These are phyloP conservation scores for Termitomyces eurrhizus DNA, from an alignment of 768 basidiomycete species.

Conservation along the genomic window DNA sequence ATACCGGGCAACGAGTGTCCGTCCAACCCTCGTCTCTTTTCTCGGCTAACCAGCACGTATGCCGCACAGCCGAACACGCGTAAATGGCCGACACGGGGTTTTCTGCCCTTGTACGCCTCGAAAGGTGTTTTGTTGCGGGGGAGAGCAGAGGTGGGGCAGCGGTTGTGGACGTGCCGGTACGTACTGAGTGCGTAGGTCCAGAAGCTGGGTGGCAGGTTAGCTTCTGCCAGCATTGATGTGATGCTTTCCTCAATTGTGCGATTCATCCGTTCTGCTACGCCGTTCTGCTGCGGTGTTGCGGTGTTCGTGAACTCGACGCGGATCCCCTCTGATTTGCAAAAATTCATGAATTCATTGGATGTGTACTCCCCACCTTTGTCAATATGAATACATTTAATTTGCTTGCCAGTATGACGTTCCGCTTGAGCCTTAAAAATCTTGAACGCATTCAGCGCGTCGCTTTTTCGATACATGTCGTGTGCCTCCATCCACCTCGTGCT, in stretches of 20 bases:
- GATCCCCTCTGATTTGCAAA: not conserved
- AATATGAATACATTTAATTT: not conserved
- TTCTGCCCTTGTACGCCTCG: not conserved
- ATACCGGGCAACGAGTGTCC: conserved; percentile 21
- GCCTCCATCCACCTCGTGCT: not conserved
- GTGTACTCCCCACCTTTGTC: not conserved
- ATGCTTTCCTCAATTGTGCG: conserved; percentile 29
- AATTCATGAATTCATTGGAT: not conserved
- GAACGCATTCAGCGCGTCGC: not conserved
- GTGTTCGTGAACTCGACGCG: not conserved
- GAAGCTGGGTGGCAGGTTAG: not conserved
- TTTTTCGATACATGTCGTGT: not conserved
- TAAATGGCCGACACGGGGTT: conserved; percentile 12
- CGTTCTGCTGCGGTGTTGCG: conserved; percentile 24
- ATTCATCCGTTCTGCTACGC: conserved; percentile 37
- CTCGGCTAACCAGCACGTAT: conserved; percentile 28
- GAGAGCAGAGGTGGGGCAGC: not conserved
- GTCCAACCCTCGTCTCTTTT: conserved; percentile 22
- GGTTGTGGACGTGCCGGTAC: conserved; percentile 4
- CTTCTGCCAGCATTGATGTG: conserved; percentile 5
- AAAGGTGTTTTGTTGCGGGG: not conserved
- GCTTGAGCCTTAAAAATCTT: not conserved
- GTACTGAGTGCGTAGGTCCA: not conserved
- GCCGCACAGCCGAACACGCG: conserved; percentile 30
- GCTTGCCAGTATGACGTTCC: not conserved